Percentiles rank a stretch among this genome's conserved stretches.
Evolutionary conservation across 2,329 filamentous ascomycete species (phyloP).

Genomic region (Arachnopeziza araneosa): DNA sequence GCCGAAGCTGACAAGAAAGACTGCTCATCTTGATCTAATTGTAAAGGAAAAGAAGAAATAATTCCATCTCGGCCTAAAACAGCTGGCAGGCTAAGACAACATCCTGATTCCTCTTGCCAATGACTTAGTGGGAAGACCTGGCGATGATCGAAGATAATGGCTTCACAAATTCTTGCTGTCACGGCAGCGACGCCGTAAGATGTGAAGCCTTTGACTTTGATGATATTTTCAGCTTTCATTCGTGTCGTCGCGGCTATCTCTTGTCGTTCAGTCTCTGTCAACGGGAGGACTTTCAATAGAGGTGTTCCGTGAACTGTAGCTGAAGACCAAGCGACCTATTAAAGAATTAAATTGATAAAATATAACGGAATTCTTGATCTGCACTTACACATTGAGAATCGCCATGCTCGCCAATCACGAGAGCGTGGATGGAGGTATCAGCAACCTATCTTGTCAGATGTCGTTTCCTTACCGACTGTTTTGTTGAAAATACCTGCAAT

Average conservation of each 20-base stretch:
- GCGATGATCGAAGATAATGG: constrained; percentile 43
- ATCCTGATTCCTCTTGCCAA: constrained; percentile 41
- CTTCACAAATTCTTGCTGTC: constrained; percentile 43
- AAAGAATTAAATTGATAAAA: constrained; percentile 2
- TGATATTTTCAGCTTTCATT: constrained; percentile 42
- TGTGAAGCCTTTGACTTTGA: constrained; percentile 44
- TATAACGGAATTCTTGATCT: neutral
- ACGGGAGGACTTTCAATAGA: constrained; percentile 31
- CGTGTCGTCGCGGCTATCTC: constrained; percentile 40
- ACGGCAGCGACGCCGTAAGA: constrained; percentile 45
- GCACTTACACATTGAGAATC: constrained; percentile 38
- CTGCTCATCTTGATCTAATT: constrained; percentile 9
- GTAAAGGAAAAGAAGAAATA: constrained; percentile 29
- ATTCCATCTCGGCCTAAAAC: constrained; percentile 44
- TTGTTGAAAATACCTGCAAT: constrained; percentile 34
- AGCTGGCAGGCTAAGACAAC: constrained; percentile 45
- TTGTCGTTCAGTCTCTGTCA: constrained; percentile 26
- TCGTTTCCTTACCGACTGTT: constrained; percentile 5
- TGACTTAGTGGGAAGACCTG: constrained; percentile 44
- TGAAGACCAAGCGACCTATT: constrained; percentile 33
- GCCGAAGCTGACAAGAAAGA: constrained; percentile 11
- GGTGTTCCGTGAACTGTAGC: constrained; percentile 39
- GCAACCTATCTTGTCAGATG: constrained; percentile 22
- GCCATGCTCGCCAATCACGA: constrained; percentile 45
- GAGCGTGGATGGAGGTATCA: constrained; percentile 34